Evolutionary conservation across 1,284 basidiomycete species (phyloP).

Genomic region (Chondrostereum purpureum): DNA sequence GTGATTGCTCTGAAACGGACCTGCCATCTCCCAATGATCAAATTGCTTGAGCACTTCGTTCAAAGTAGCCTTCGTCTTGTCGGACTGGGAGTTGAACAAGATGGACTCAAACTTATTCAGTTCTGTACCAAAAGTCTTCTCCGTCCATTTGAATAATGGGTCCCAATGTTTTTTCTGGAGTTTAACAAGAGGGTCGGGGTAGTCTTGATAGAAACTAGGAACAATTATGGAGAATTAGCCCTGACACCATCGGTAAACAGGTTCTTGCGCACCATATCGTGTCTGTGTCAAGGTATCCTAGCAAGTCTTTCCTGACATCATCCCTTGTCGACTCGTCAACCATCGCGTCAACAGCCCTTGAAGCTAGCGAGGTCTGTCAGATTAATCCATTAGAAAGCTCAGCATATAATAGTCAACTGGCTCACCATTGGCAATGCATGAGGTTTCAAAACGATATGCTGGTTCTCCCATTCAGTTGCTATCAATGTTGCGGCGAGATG

Average conservation of each 20-base stretch:
- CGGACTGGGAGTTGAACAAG: slow-evolving; percentile 60
- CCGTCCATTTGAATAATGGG: slow-evolving; percentile 80
- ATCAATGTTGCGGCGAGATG: slow-evolving; percentile 77
- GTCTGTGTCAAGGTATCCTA: slow-evolving; percentile 92
- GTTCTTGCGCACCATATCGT: slow-evolving; percentile 85
- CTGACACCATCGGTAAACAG: slow-evolving; percentile 4
- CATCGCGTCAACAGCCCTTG: slow-evolving; percentile 85
- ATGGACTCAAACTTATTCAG: slow-evolving; percentile 67
- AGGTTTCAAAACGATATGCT: slow-evolving; percentile 80
- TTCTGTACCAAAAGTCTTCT: slow-evolving; percentile 58
- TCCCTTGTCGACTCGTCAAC: slow-evolving; percentile 46
- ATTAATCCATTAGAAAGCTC: slow-evolving; percentile 12
- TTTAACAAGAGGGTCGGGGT: slow-evolving; percentile 69
- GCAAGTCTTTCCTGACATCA: slow-evolving; percentile 67
- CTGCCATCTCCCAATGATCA: slow-evolving; percentile 83
- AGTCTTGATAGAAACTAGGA: slow-evolving; percentile 75
- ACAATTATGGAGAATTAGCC: slow-evolving; percentile 4
- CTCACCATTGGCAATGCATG: slow-evolving; percentile 88
- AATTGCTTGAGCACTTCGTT: slow-evolving; percentile 52
- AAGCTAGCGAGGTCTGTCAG: slow-evolving; percentile 79
- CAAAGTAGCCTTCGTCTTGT: slow-evolving; percentile 60
- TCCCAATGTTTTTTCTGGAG: slow-evolving; percentile 89
- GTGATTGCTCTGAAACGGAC: slow-evolving; percentile 38
- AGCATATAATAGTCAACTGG: slow-evolving; percentile 10
- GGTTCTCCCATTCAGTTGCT: slow-evolving; percentile 95